Base-by-base conservation (phyloP, 225 moss, liverwort and hornwort species). In the Sphagnum tenellum region DNA sequence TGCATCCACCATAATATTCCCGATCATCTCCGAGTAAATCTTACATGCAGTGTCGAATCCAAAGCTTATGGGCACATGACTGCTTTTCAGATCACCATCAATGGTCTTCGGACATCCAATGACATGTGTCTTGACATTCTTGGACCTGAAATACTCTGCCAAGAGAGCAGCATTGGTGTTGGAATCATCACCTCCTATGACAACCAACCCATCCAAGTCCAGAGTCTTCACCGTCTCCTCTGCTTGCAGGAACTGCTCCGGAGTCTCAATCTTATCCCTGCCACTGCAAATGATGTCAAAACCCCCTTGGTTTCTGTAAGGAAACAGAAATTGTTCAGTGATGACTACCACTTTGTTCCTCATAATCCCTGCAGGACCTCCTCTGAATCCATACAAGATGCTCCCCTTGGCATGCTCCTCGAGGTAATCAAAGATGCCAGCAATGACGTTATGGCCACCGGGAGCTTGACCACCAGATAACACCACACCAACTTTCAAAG, bases 251-350 rank as follows among this genome's bases (percentile, higher is more conserved):
- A 84, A 84, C 75, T 82, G 75, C 50, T 84, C 80, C 44, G 80
- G 79, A 60, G 79, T 84, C 63, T 84, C 83, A 56, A 84, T 84
- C 72, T 84, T 84, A 67, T 84, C 83, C 62, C 83, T 73, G 49
- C 83, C 83, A 69, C 83, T 84, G 74, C 83, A 84, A 45, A 84
- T 84, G 57, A 84, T 80, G 69, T 84, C 83, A 68, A 84, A 84
- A 44, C 83, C 83, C n/a, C 83, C 83, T 79, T 82, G 71, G 55
- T 84, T 84, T 60, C 83, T 76, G 58, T 80, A 84, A 1, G 83
- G 83, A 46, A 76, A 76, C 63, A 84, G 56, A 57, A 80, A 80
- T 3, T 80, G 79, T 2, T 71, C 63, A 12, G 80, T 84, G 51
- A 84, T 77, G 67, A 79, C 83, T 48, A 79, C 77, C 47, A 71